phyloP scores from a whole-genome alignment of 352 stramenopile species.

The Phytopythium vexans region DNA sequence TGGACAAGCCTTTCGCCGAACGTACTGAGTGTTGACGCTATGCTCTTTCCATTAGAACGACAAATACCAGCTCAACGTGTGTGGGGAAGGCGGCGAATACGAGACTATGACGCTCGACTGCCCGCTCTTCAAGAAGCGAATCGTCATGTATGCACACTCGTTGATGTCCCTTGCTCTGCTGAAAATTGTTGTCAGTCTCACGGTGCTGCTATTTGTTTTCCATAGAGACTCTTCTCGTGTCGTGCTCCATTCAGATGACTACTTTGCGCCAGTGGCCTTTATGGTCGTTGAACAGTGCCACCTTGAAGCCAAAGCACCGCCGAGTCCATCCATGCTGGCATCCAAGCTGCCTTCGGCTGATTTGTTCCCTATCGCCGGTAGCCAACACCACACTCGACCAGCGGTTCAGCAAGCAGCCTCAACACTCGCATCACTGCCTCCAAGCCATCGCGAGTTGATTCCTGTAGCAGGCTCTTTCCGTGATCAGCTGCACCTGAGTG shows the following conservation, averaged over 20 bases:
- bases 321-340: slow-evolving; percentile 28
- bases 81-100: slow-evolving; percentile 99
- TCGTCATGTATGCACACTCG: slow-evolving; percentile 72
- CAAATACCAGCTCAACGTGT: slow-evolving; percentile 97
- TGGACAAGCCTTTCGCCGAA: not conserved
- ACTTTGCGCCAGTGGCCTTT: slow-evolving; percentile 91
- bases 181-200: not conserved
- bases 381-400: not conserved
- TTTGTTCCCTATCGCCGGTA: not conserved
- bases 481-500: slow-evolving; percentile 63
- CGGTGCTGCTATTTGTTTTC: slow-evolving; percentile 5
- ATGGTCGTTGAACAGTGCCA: slow-evolving; percentile 90
- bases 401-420: not conserved
- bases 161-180: not conserved
- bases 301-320: slow-evolving; percentile 82
- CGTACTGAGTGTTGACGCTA: slow-evolving; percentile 4
- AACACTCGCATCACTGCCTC: slow-evolving; percentile 10
- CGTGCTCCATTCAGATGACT: slow-evolving; percentile 91
- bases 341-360: slow-evolving; percentile 25
- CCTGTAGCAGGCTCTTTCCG: slow-evolving; percentile 42
- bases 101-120: slow-evolving; percentile 99
- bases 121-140: slow-evolving; percentile 92
- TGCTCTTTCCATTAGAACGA: slow-evolving; percentile 58
- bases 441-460: slow-evolving; percentile 15
- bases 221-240: slow-evolving; percentile 88